Evolutionary conservation across 164 flowering plant species (phyloP).

Genomic region (Akebia trifoliata): DNA sequence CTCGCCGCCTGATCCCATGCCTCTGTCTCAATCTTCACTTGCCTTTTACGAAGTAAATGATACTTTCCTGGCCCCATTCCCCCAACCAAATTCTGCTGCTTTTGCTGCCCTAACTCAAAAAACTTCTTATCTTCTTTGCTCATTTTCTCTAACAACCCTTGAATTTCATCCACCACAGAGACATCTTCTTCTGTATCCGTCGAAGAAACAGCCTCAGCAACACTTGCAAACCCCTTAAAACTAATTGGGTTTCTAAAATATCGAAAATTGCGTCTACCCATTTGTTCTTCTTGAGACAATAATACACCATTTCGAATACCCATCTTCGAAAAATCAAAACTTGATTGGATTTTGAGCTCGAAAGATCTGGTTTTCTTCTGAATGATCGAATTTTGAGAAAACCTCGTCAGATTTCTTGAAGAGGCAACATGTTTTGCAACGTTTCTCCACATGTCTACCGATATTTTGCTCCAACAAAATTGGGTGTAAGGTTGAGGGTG

Average conservation of each 20-base stretch:
- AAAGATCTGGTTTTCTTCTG: constrained; percentile 12
- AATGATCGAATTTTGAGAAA: constrained; percentile 7
- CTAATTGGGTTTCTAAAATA: constrained; percentile 13
- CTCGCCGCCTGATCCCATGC: constrained; percentile 83
- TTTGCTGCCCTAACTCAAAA: constrained; percentile 6
- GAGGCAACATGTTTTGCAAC: constrained; percentile 24
- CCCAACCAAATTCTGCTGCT: constrained; percentile 9
- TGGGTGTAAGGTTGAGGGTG: background rate
- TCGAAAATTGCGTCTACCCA: constrained; percentile 22
- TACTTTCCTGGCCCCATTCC: constrained; percentile 39
- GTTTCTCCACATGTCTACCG: constrained; percentile 45
- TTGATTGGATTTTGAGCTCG: constrained; percentile 4
- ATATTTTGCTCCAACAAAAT: background rate
- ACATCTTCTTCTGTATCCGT: constrained; percentile 56
- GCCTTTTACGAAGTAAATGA: constrained; percentile 49
- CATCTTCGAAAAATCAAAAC: constrained; percentile 17
- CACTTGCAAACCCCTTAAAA: constrained; percentile 44
- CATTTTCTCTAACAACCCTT: constrained; percentile 35
- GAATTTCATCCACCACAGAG: constrained; percentile 40
- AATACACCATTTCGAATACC: constrained; percentile 21
- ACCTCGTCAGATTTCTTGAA: constrained; percentile 20
- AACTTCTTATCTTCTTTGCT: constrained; percentile 28
- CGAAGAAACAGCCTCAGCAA: constrained; percentile 53
- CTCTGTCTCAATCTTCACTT: constrained; percentile 83
- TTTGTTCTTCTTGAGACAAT: constrained; percentile 16